These are phyloP conservation scores for Cryptosporidium tyzzeri DNA, from an alignment of 169 alveolate species.

Conservation along the genomic window DNA sequence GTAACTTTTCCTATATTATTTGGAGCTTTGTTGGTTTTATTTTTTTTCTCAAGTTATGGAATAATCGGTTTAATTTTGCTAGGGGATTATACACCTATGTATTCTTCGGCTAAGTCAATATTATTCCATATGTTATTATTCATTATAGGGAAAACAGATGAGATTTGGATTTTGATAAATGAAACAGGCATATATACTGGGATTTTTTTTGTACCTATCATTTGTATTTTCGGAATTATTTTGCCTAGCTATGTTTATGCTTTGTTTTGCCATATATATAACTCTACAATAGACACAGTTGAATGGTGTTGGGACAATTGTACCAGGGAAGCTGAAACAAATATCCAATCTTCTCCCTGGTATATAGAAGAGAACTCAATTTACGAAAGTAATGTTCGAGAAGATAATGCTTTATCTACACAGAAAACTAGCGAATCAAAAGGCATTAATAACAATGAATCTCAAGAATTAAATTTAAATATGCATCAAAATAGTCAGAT, in stretches of 20 bases:
- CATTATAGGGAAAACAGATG: slow-evolving; percentile 19
- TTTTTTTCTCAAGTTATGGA: slow-evolving; percentile 31
- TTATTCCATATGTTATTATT: slow-evolving; percentile 24
- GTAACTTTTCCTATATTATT: slow-evolving; percentile 38
- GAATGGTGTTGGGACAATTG: slow-evolving; percentile 76
- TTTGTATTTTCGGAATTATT: slow-evolving; percentile 50
- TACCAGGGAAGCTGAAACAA: neutral
- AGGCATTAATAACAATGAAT: neutral
- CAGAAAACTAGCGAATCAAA: neutral
- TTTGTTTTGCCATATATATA: slow-evolving; percentile 52
- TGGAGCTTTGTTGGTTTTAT: neutral
- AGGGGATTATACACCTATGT: slow-evolving; percentile 15
- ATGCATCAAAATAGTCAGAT: slow-evolving; percentile 11
- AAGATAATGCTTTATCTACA: neutral
- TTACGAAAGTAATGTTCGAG: slow-evolving; percentile 11
- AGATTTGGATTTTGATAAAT: slow-evolving; percentile 19
- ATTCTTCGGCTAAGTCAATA: slow-evolving; percentile 16
- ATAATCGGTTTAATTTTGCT: slow-evolving; percentile 33
- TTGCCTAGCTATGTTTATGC: slow-evolving; percentile 60
- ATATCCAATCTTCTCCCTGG: slow-evolving; percentile 46
- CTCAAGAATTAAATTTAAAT: neutral
- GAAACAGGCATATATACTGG: slow-evolving; percentile 22
- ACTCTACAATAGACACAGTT: slow-evolving; percentile 70
- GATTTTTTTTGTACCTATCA: slow-evolving; percentile 37
- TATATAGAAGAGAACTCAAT: slow-evolving; percentile 21